Base-by-base conservation (phyloP, 345 rosid species). In the Arabidopsis arenosa region DNA sequence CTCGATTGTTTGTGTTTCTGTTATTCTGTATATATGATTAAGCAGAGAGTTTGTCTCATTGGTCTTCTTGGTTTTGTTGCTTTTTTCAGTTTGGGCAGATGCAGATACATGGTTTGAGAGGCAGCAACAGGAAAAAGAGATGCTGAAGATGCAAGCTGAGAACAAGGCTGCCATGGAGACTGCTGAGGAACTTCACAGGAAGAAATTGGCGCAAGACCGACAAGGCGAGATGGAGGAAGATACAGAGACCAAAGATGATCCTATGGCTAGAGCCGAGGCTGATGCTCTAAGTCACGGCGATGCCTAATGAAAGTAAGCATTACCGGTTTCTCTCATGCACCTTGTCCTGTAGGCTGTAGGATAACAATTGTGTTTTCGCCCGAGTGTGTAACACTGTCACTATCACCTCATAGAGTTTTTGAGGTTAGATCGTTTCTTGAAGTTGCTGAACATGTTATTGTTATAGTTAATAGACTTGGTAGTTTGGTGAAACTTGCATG, bases 81-180 rank as follows among this genome's bases (percentile, higher is more conserved):
- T 23, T 21, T n/a, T 35, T 68, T 44, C 93, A 95, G 99, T 92
- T 58, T 95, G 99, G 98, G 97, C 96, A 53, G 99, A 92, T 70
- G 99, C 98, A 45, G 99, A 95, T 62, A 95, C 99, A 10, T 95
- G 99, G 99, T 92, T 92, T 43, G 98, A 95, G 79, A 64, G 97
- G 77, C 97, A 92, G 82, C 95, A 85, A 68, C 97, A 95, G 80
- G 93, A 92, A 57, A 90, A 92, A 84, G 99, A 95, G 60, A 88
- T 92, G 89, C 80, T 82, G 58, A 85, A 84, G 23, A 73, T 89
- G 3, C 92, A 95, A 75, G 98, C 92, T 0, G 98, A 95, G 86
- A 90, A 91, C 82, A 81, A 71, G 71, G 94, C 90, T 11, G 93
- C 89, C 3, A 83, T 94, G 97, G 82, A 82, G 76, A 86, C 97